A percentile compares a stretch with the other conserved stretches of the same genome.
These are phyloP conservation scores for Acanthamoeba culbertsoni DNA, from an alignment of 208 protist genomes.

Conservation along the genomic window DNA sequence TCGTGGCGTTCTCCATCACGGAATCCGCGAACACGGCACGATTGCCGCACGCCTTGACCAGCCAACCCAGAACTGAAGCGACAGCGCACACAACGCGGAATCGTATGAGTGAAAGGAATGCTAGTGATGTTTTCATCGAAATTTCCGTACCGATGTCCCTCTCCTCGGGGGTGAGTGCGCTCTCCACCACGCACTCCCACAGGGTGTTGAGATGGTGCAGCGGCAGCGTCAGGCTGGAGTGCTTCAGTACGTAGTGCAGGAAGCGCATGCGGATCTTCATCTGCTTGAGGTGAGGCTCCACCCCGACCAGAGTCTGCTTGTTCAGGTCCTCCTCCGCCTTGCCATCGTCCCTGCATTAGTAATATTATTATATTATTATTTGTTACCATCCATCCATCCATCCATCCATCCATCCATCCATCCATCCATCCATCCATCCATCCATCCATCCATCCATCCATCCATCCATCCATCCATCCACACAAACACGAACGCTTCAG, in stretches of 20 bases:
- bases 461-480: no score
- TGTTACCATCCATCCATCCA: no score
- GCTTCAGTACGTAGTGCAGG: conserved; percentile 28
- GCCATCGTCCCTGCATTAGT: neutral
- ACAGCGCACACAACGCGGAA: neutral
- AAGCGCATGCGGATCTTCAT: conserved; percentile 22
- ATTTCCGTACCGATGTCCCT: neutral
- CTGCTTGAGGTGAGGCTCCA: conserved; percentile 35
- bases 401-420: no score
- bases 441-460: no score
- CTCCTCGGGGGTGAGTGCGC: neutral
- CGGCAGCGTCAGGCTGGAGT: neutral
- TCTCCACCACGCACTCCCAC: neutral
- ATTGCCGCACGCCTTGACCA: neutral
- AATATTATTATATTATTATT: neutral
- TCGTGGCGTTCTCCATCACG: conserved; percentile 5
- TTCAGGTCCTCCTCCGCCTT: neutral
- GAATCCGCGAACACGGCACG: neutral
- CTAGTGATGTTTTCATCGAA: neutral
- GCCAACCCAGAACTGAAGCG: neutral
- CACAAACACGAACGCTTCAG: no score
- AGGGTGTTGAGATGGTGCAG: neutral
- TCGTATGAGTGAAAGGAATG: neutral
- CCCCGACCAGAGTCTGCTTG: conserved; percentile 32
- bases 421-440: no score